phyloP scores from a whole-genome alignment of 805 yeast genomes.

The Brettanomyces anomalus region DNA sequence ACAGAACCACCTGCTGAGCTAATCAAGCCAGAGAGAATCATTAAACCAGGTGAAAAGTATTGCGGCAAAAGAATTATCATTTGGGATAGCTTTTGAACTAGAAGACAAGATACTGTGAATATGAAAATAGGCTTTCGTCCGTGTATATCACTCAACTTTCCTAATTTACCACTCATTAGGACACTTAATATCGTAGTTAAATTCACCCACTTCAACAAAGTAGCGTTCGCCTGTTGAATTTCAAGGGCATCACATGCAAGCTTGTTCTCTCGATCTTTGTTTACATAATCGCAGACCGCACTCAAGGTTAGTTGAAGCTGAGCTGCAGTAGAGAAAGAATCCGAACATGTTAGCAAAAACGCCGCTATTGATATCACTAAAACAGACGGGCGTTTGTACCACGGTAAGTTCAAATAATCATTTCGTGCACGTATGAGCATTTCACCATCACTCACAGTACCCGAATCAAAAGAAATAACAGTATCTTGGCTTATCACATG shows the following conservation, averaged over 20 bases:
- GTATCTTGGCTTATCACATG: not conserved
- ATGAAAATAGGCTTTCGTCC: constrained; percentile 50
- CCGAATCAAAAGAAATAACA: not conserved
- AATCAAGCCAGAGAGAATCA: constrained; percentile 36
- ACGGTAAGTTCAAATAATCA: constrained; percentile 29
- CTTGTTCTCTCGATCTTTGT: constrained; percentile 5
- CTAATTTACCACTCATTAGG: constrained; percentile 52
- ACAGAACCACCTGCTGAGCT: constrained; percentile 57
- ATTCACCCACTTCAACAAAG: constrained; percentile 36
- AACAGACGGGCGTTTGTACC: constrained; percentile 53
- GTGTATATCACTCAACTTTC: constrained; percentile 51
- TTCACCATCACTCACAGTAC: constrained; percentile 25
- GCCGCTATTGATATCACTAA: constrained; percentile 35
- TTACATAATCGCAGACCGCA: constrained; percentile 30
- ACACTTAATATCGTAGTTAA: constrained; percentile 38
- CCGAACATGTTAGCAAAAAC: constrained; percentile 34
- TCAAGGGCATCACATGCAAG: constrained; percentile 27
- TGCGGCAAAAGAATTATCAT: constrained; percentile 16
- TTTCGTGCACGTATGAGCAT: constrained; percentile 43
- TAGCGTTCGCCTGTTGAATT: constrained; percentile 38
- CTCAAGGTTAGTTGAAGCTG: constrained; percentile 26
- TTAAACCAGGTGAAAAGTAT: constrained; percentile 25
- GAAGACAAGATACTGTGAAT: constrained; percentile 13
- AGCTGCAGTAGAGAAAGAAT: constrained; percentile 31
- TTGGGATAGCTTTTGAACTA: constrained; percentile 10